These are phyloP conservation scores for Myriosclerotinia duriaeana DNA, from an alignment of 2,329 filamentous ascomycete genomes.

Conservation along the genomic window DNA sequence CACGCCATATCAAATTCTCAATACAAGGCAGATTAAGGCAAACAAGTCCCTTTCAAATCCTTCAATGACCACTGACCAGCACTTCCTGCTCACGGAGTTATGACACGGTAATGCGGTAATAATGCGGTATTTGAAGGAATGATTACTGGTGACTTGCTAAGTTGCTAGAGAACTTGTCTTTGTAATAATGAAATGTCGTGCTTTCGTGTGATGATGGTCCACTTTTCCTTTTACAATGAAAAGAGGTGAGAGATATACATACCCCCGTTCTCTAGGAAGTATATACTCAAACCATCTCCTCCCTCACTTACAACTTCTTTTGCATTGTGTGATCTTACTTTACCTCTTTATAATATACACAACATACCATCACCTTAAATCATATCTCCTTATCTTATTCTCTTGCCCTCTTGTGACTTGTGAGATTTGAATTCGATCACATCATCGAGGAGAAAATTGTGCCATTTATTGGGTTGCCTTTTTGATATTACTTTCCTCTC, in stretches of 20 bases:
- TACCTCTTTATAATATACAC: slow-evolving; percentile 7
- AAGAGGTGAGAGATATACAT: background rate
- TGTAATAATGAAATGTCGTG: slow-evolving; percentile 23
- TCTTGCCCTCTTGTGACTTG: background rate
- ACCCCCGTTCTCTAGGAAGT: background rate
- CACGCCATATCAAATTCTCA: slow-evolving; percentile 22
- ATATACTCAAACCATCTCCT: slow-evolving; percentile 19
- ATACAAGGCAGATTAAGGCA: background rate
- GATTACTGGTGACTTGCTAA: background rate
- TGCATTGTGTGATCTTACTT: background rate
- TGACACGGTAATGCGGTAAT: background rate
- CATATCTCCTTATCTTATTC: background rate
- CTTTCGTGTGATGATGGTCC: slow-evolving; percentile 9
- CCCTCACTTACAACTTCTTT: background rate
- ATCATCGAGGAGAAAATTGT: slow-evolving; percentile 19
- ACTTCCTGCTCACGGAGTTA: slow-evolving; percentile 3
- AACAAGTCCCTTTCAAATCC: background rate
- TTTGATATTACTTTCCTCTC: background rate
- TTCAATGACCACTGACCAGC: background rate
- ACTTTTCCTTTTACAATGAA: slow-evolving; percentile 9
- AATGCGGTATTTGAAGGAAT: background rate
- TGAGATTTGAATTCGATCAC: slow-evolving; percentile 13
- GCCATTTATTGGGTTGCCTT: slow-evolving; percentile 2
- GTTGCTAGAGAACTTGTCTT: background rate
- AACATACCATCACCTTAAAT: background rate